Evolutionary conservation across 306 rosid genomes (phyloP).

Genomic region (Glycine soja): DNA sequence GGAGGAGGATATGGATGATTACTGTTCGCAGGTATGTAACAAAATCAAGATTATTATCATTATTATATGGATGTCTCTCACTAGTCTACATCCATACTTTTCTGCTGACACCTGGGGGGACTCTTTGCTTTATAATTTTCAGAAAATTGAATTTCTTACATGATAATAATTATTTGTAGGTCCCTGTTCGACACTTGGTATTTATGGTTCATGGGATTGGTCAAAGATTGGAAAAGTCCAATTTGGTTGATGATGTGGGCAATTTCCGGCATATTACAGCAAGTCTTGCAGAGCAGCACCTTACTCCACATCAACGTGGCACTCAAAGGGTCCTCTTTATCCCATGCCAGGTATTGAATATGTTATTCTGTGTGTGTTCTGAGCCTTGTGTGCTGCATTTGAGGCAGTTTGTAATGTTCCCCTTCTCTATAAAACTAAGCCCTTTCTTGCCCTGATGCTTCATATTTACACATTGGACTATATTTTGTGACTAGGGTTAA

Average conservation of each 20-base stretch:
- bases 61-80: conserved; percentile 37
- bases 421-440: conserved; percentile 26
- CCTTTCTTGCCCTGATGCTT: conserved; percentile 26
- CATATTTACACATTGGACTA: conserved; percentile 13
- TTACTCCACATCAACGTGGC: conserved; percentile 78
- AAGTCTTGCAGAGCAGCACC: conserved; percentile 87
- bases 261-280: conserved; percentile 80
- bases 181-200: conserved; percentile 96
- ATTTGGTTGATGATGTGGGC: conserved; percentile 93
- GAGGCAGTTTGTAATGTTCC: conserved; percentile 1
- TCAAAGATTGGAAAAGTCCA: conserved; percentile 97
- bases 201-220: conserved; percentile 99
- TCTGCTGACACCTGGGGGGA: conserved; percentile 33
- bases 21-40: conserved; percentile 83
- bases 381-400: conserved; percentile 2
- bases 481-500: conserved; percentile 17
- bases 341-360: conserved; percentile 84
- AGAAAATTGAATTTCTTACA: conserved; percentile 25
- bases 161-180: conserved; percentile 59
- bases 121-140: conserved; percentile 17
- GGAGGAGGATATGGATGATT: conserved; percentile 98
- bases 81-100: conserved; percentile 6
- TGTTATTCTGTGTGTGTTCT: conserved; percentile 25
- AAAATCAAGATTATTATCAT: conserved; percentile 36
- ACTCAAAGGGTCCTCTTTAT: conserved; percentile 92